A percentile compares a stretch with the other conserved stretches of the same genome.
phyloP scores from a whole-genome alignment of 208 protist genomes.

The Leishmania mexicana region DNA sequence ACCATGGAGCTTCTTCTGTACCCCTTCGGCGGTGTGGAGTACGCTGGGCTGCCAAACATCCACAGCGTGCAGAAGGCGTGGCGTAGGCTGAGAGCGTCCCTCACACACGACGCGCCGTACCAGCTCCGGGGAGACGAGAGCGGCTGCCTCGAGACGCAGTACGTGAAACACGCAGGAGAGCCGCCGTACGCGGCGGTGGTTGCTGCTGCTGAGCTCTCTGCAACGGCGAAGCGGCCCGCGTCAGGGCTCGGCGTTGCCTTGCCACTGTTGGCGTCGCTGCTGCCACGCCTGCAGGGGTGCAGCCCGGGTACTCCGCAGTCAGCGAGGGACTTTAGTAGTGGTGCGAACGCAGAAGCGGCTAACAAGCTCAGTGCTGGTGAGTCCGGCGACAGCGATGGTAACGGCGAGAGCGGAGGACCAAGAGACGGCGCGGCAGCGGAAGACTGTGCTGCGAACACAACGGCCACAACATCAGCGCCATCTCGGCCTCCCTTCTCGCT shows the following conservation, averaged over 20 bases:
- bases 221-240: constrained; percentile 1
- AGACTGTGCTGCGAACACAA: neutral
- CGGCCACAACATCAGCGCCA: neutral
- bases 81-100: constrained; percentile 25
- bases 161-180: constrained; percentile 17
- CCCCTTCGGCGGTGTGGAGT: constrained; percentile 37
- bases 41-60: constrained; percentile 51
- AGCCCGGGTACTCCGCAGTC: neutral
- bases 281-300: neutral
- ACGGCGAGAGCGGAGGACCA: neutral
- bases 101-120: constrained; percentile 32
- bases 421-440: neutral
- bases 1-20: constrained; percentile 33
- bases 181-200: constrained; percentile 35
- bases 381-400: neutral
- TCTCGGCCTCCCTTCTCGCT: constrained; percentile 13
- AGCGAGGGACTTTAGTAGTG: neutral
- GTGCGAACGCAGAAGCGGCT: neutral
- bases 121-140: constrained; percentile 8
- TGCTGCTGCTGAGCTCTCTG: constrained; percentile 15
- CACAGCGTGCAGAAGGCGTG: constrained; percentile 42
- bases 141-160: constrained; percentile 8
- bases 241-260: neutral
- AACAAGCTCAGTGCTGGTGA: neutral
- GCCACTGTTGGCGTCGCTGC: neutral